Evolutionary conservation across 176 grass and related monocot genomes (phyloP).

Genomic region (maize (Zea mays)): Zm-B73-REFERENCE-NAM-5.0 NC_050101.1:149796501-149797000

Average conservation of each 20-base stretch:
- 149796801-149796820: slow-evolving; percentile 47
- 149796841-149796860: slow-evolving; percentile 28
- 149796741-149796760: slow-evolving; percentile 92
- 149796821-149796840: slow-evolving; percentile 40
- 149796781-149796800: slow-evolving; percentile 26
- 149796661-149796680: slow-evolving; percentile 75
- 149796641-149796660: slow-evolving; percentile 73
- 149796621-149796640: slow-evolving; percentile 46
- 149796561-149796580: slow-evolving; percentile 80
- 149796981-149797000: background rate
- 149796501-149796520: slow-evolving; percentile 38
- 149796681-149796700: slow-evolving; percentile 91
- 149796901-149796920: slow-evolving; percentile 18
- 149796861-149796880: slow-evolving; percentile 41
- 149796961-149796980: slow-evolving; percentile 14
- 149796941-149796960: slow-evolving; percentile 12
- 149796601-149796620: slow-evolving; percentile 60
- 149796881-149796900: slow-evolving; percentile 36
- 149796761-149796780: slow-evolving; percentile 77
- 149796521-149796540: slow-evolving; percentile 77
- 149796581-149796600: slow-evolving; percentile 86
- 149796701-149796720: slow-evolving; percentile 97
- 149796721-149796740: slow-evolving; percentile 89
- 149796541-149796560: slow-evolving; percentile 68
- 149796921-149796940: slow-evolving; percentile 1